Conservation (phyloP, 495 filamentous ascomycete genomes). For the Aspergillus cavernicola region DNA sequence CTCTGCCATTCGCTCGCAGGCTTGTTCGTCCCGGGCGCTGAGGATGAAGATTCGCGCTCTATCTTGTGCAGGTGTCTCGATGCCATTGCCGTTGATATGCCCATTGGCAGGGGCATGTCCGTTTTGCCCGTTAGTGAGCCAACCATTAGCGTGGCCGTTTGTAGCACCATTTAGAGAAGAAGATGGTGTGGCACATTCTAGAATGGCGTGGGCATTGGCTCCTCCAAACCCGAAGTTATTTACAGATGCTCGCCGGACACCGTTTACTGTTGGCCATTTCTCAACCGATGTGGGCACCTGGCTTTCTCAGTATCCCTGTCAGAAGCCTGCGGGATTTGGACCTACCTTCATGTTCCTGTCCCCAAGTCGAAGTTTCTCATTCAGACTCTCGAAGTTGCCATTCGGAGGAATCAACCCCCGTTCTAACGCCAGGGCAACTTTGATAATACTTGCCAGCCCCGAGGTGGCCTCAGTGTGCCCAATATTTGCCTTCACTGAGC, state of each 20-base stretch:
- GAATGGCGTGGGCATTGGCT: slow-evolving; percentile 1
- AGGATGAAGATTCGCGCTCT: too few relatives aligned
- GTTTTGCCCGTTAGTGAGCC: not conserved
- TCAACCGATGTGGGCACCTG: not conserved
- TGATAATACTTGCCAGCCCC: slow-evolving; percentile 52
- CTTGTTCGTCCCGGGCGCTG: too few relatives aligned
- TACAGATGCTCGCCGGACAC: not conserved
- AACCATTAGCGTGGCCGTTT: too few relatives aligned
- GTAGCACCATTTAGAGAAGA: too few relatives aligned
- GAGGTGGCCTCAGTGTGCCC: slow-evolving; percentile 47
- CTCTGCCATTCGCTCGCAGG: too few relatives aligned
- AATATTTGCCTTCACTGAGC: slow-evolving; percentile 28
- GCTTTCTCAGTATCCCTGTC: not conserved
- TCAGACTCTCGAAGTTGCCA: too few relatives aligned
- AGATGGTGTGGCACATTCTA: too few relatives aligned
- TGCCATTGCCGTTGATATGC: too few relatives aligned
- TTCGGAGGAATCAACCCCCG: slow-evolving; percentile 34
- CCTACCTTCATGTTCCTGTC: not conserved
- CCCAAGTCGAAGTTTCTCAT: too few relatives aligned
- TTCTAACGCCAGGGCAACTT: slow-evolving; percentile 48
- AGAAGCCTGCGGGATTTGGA: not conserved
- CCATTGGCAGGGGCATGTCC: too few relatives aligned
- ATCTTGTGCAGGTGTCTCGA: too few relatives aligned
- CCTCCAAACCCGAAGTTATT: not conserved
- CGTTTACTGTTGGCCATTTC: not conserved